Evolutionary conservation across 306 rosid genomes (phyloP).

Genomic region (Carpinus viminea): DNA sequence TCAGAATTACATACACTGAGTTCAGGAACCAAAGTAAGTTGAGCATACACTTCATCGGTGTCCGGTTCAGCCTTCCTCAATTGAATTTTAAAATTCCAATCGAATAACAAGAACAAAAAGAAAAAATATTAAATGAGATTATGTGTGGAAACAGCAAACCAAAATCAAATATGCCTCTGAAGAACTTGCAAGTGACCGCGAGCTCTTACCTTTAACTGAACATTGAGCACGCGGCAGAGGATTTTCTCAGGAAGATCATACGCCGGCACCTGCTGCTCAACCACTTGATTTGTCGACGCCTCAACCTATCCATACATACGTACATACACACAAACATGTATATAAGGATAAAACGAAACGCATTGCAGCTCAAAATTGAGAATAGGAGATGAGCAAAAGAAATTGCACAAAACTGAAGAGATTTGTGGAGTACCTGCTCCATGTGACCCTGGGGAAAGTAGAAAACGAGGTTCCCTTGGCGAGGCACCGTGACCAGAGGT

Average conservation of each 20-base stretch:
- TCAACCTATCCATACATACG: constrained; percentile 35
- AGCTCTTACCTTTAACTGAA: constrained; percentile 40
- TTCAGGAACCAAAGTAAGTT: constrained; percentile 51
- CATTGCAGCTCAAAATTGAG: not conserved
- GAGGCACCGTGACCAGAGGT: constrained; percentile 59
- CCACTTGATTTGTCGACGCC: constrained; percentile 59
- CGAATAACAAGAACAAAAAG: not conserved
- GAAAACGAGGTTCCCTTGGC: constrained; percentile 48
- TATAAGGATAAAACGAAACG: not conserved
- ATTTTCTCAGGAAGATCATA: constrained; percentile 50
- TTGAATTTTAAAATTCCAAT: not conserved
- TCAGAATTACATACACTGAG: constrained; percentile 19
- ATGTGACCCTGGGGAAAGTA: constrained; percentile 67
- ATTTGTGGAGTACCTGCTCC: constrained; percentile 41
- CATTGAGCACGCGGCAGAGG: constrained; percentile 54
- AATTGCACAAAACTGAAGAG: not conserved
- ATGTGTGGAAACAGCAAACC: not conserved
- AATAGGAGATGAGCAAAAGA: not conserved
- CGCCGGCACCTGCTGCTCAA: constrained; percentile 54
- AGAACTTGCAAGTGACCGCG: not conserved
- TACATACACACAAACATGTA: not conserved
- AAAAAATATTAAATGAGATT: not conserved
- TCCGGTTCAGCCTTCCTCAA: constrained; percentile 51
- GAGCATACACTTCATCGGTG: constrained; percentile 61
- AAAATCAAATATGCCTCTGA: not conserved